Evolutionary conservation across 2,329 filamentous ascomycete species (phyloP).

Genomic region (Ramularia collo-cygni): DNA sequence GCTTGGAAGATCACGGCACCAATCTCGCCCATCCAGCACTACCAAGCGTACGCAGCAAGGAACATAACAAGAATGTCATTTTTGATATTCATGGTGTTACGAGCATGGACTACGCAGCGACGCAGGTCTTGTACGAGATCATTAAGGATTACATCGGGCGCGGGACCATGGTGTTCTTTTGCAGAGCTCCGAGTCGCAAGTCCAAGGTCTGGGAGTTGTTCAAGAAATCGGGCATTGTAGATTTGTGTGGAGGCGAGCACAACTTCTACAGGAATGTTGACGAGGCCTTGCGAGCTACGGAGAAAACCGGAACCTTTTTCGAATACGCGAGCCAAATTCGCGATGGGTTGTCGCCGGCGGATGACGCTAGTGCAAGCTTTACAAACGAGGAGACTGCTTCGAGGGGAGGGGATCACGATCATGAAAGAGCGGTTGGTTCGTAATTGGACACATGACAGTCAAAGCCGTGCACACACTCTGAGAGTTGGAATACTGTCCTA

Average conservation of each 20-base stretch:
- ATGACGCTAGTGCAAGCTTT: constrained; percentile 5
- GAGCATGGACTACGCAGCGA: constrained; percentile 83
- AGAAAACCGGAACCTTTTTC: constrained; percentile 45
- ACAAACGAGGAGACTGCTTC: constrained; percentile 5
- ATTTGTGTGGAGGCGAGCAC: constrained; percentile 65
- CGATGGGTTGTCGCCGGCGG: neutral
- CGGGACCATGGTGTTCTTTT: constrained; percentile 72
- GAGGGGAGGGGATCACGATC: neutral
- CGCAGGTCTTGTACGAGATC: constrained; percentile 86
- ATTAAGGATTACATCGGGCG: constrained; percentile 70
- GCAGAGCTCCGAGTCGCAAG: constrained; percentile 43
- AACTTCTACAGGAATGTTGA: constrained; percentile 80
- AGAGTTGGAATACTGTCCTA: no score
- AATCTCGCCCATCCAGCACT: constrained; percentile 77
- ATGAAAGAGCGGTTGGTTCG: no score
- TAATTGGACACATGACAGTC: no score
- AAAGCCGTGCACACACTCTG: no score
- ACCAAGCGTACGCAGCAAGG: constrained; percentile 67
- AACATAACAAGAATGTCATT: constrained; percentile 84
- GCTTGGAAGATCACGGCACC: constrained; percentile 88
- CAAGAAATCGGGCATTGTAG: constrained; percentile 74
- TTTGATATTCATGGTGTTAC: constrained; percentile 99
- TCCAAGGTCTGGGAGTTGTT: constrained; percentile 65
- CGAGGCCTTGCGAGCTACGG: constrained; percentile 74
- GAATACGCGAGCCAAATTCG: constrained; percentile 4